Percentiles rank a stretch among this genome's conserved stretches.
Evolutionary conservation across 805 yeast species (phyloP).

Genomic region (Jamesozyma jinghongensis): DNA sequence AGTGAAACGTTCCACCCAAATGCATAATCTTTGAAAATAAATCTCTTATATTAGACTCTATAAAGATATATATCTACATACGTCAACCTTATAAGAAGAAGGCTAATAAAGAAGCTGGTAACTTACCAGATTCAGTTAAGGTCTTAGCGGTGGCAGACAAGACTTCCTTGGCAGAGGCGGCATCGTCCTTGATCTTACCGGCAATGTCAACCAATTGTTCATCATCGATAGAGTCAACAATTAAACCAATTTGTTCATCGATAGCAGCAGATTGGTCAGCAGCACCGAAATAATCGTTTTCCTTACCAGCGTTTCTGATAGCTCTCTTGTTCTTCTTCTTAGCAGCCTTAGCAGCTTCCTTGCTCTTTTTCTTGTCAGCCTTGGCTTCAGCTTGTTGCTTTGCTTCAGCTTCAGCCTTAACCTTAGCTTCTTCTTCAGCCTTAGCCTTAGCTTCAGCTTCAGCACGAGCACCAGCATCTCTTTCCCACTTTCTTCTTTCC

Average conservation of each 20-base stretch:
- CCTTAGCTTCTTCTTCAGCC: slow-evolving; percentile 81
- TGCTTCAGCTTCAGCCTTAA: slow-evolving; percentile 67
- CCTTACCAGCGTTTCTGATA: slow-evolving; percentile 75
- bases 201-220: slow-evolving; percentile 69
- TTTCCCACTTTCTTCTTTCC: slow-evolving; percentile 94
- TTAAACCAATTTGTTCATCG: slow-evolving; percentile 70
- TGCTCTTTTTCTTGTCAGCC: slow-evolving; percentile 85
- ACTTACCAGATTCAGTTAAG: slow-evolving; percentile 44
- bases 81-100: slow-evolving; percentile 40
- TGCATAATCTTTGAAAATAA: too few species aligned
- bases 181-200: slow-evolving; percentile 47
- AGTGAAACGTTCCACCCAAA: too few species aligned
- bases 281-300: slow-evolving; percentile 75
- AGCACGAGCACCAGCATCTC: slow-evolving; percentile 93
- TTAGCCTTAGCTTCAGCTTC: slow-evolving; percentile 89
- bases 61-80: not conserved
- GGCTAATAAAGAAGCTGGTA: slow-evolving; percentile 44
- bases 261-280: slow-evolving; percentile 55
- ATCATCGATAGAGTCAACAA: slow-evolving; percentile 77
- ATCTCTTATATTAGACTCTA: not conserved
- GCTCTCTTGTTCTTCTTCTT: slow-evolving; percentile 95
- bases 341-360: slow-evolving; percentile 80
- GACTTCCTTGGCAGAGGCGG: slow-evolving; percentile 49
- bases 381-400: slow-evolving; percentile 50
- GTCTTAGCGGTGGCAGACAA: slow-evolving; percentile 47